Percentiles rank a stretch among this genome's conserved stretches.
Evolutionary conservation across 2,329 filamentous ascomycete genomes (phyloP).

Genomic region (Aureobasidium subglaciale): DNA sequence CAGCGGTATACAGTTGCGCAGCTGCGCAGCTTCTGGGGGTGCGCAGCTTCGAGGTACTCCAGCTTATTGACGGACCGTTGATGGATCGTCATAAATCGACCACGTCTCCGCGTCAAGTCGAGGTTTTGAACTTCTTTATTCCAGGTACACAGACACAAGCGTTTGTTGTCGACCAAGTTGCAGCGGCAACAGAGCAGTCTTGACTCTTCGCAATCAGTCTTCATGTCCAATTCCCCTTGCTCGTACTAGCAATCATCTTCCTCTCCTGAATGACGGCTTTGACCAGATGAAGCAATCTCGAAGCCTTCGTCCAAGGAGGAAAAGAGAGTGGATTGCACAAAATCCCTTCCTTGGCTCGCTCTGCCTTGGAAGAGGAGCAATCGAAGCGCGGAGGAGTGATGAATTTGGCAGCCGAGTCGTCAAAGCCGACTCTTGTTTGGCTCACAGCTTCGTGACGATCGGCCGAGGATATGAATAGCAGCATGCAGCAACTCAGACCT

Average conservation of each 20-base stretch:
- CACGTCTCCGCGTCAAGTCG: neutral
- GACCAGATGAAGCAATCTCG: neutral
- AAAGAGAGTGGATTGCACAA: neutral
- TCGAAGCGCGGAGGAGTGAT: neutral
- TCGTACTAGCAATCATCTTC: neutral
- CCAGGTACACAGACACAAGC: neutral
- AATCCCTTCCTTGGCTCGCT: neutral
- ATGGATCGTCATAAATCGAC: neutral
- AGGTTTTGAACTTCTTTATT: neutral
- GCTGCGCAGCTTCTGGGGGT: too few species aligned
- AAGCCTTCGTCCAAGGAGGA: neutral
- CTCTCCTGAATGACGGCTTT: neutral
- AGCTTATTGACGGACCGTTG: neutral
- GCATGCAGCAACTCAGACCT: neutral
- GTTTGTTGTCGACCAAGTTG: neutral
- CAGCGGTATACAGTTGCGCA: neutral
- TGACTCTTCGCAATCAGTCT: neutral
- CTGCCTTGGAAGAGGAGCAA: constrained; percentile 2
- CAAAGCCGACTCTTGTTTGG: neutral
- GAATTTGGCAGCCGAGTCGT: neutral
- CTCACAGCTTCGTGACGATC: constrained; percentile 2
- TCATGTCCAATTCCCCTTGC: neutral
- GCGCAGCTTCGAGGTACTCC: too few species aligned
- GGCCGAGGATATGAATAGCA: neutral
- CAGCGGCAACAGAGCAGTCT: neutral